Evolutionary conservation across 2,329 filamentous ascomycete genomes (phyloP).

Genomic region (Neofusicoccum kwambonambiense): DNA sequence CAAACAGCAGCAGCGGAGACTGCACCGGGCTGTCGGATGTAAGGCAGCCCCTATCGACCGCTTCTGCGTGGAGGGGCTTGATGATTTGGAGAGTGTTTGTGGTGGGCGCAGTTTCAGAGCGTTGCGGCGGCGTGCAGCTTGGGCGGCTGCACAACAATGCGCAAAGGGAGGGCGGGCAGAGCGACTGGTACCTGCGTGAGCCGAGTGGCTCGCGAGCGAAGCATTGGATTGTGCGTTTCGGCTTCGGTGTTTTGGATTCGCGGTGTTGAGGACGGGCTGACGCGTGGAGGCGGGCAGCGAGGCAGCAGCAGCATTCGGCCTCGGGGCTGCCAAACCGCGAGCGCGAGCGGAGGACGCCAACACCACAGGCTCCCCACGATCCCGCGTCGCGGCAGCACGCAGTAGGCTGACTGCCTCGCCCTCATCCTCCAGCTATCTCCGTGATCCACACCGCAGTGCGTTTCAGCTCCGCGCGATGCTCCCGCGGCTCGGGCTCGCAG

Average conservation of each 20-base stretch:
- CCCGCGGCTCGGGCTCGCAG: background rate
- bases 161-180: background rate
- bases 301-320: background rate
- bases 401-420: no score
- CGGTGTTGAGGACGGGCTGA: background rate
- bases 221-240: background rate
- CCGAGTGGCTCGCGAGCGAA: no score
- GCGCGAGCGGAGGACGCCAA: background rate
- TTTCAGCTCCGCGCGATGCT: background rate
- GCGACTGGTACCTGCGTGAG: background rate
- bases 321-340: background rate
- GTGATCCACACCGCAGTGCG: background rate
- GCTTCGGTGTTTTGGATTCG: background rate
- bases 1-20: background rate
- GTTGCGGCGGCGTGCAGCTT: slow-evolving; percentile 8
- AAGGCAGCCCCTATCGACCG: background rate
- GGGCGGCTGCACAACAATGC: slow-evolving; percentile 3
- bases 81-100: background rate
- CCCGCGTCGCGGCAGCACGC: background rate
- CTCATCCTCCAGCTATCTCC: background rate
- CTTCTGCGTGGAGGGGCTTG: background rate
- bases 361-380: background rate
- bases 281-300: background rate
- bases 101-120: slow-evolving; percentile 2
- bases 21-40: background rate